A percentile compares a stretch with the other conserved stretches of the same genome.
These are phyloP conservation scores for Capsicum baccatum DNA, from an alignment of 257 asterid species.

Conservation along the genomic window DNA sequence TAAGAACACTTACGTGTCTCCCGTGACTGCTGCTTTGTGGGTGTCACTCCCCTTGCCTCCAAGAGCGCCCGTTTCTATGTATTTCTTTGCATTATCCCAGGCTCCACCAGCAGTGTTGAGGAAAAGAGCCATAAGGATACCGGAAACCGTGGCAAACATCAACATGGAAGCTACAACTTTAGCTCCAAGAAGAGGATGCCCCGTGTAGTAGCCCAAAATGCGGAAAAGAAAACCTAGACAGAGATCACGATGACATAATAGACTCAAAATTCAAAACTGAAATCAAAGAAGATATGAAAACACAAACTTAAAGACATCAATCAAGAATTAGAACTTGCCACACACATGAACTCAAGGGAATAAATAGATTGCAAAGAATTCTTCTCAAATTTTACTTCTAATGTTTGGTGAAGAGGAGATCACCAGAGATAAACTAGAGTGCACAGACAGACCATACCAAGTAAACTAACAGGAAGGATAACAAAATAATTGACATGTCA, in stretches of 20 bases:
- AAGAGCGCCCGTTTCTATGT: conserved; percentile 94
- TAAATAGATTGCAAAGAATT: neutral
- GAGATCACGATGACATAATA: conserved; percentile 14
- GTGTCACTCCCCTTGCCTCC: conserved; percentile 99
- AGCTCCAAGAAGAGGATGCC: conserved; percentile 96
- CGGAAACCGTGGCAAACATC: conserved; percentile 98
- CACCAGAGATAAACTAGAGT: neutral
- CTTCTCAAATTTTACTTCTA: neutral
- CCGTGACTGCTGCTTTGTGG: conserved; percentile 97
- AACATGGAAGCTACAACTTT: conserved; percentile 95
- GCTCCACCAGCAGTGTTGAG: conserved; percentile 99
- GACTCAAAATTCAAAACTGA: conserved; percentile 33
- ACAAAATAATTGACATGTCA: neutral
- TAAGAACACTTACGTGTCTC: conserved; percentile 85
- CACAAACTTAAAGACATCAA: neutral
- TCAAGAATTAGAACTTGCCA: neutral
- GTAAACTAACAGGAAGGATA: neutral
- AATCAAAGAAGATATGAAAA: neutral
- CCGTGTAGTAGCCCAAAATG: conserved; percentile 85
- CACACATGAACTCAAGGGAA: neutral
- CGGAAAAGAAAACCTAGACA: conserved; percentile 78
- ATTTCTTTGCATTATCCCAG: conserved; percentile 99
- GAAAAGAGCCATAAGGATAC: conserved; percentile 99
- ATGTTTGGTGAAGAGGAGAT: conserved; percentile 1
- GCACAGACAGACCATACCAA: neutral